These are phyloP conservation scores for Mycena olivaceomarginata DNA, from an alignment of 768 basidiomycete species.

Conservation along the genomic window DNA sequence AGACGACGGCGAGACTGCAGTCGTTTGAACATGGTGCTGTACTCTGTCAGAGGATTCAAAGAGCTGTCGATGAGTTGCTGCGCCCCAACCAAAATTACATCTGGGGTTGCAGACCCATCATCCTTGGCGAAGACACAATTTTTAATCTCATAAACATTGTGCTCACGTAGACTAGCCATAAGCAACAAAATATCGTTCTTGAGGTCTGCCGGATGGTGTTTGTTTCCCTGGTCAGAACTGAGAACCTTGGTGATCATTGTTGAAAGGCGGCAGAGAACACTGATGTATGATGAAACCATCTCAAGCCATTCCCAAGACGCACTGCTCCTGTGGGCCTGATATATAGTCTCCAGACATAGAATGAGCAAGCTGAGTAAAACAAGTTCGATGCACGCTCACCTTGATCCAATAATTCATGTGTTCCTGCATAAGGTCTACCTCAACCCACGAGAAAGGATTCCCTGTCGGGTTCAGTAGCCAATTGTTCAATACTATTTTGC, in stretches of 20 bases:
- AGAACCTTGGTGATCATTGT: conserved; percentile 6
- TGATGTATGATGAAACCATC: conserved; percentile 51
- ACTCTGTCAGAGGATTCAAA: conserved; percentile 1
- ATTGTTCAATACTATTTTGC: conserved; percentile 38
- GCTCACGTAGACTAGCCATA: conserved; percentile 22
- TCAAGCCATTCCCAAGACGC: conserved; percentile 57
- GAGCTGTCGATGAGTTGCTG: conserved; percentile 20
- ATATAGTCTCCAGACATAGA: background rate
- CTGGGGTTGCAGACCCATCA: background rate
- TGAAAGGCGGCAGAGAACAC: conserved; percentile 29
- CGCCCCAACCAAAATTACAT: background rate
- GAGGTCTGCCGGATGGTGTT: conserved; percentile 17
- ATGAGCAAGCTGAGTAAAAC: background rate
- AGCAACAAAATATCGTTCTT: conserved; percentile 6
- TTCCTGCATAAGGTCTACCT: conserved; percentile 43
- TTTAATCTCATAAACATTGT: conserved; percentile 12
- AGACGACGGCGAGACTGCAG: conserved; percentile 5
- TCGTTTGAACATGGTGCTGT: conserved; percentile 2
- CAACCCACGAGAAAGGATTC: conserved; percentile 46
- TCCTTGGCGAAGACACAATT: conserved; percentile 3
- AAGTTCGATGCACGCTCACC: too few relatives aligned
- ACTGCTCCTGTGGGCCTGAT: conserved; percentile 45
- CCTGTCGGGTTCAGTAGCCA: too few relatives aligned
- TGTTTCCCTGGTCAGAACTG: conserved; percentile 26
- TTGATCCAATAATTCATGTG: too few relatives aligned